Base-by-base conservation (phyloP, 495 filamentous ascomycete genomes). In the Xylaria sp. region DNA sequence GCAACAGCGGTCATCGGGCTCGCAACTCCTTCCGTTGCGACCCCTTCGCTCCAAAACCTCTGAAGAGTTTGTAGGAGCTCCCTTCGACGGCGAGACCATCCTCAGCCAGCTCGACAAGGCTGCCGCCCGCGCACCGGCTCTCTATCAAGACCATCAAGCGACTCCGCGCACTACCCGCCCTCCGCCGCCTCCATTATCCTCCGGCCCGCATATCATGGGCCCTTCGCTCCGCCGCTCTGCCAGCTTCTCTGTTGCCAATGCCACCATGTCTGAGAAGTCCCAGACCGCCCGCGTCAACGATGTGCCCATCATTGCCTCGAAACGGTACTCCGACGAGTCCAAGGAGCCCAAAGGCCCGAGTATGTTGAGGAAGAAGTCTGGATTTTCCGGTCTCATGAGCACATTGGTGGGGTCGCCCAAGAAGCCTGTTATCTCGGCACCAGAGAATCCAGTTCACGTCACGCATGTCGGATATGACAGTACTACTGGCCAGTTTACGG, bases 381-480 rank as follows among this genome's bases (percentile, higher is more conserved):
- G 93, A 67, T 97, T 99, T 77, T 97, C 95, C 3, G 94, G 91
- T 74, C 97, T 98, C 78, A 91, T 99, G 88, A 97, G 90, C 76
- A 95, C 92, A 81, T 87, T 98, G 80, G 88, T 98, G 58, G 94
- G 96, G 44, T 95, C 93, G 33, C 96, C 93, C 50, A 92, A 94
- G 73, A 92, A 92, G 71, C 92, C 96, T 43, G 91, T 97, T 76
- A 98, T 99, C 71, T 98, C 96, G 7, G 91, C 93, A 11, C 96
- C 96, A 52, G 94, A 97, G 80, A 98, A 99, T 78, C 97, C 97
- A 14, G 94, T 98, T 35, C 96, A 99, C 79, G 92, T 99, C 66
- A 99, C 97, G 53, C 96, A 99, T 78, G 96, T 99, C 67, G 95
- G 97, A 61, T 97, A 97, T 79, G 95, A 99, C 80, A 97, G 97